phyloP scores from a whole-genome alignment of 2,329 filamentous ascomycete species.

The Pezicula rhizophila region DNA sequence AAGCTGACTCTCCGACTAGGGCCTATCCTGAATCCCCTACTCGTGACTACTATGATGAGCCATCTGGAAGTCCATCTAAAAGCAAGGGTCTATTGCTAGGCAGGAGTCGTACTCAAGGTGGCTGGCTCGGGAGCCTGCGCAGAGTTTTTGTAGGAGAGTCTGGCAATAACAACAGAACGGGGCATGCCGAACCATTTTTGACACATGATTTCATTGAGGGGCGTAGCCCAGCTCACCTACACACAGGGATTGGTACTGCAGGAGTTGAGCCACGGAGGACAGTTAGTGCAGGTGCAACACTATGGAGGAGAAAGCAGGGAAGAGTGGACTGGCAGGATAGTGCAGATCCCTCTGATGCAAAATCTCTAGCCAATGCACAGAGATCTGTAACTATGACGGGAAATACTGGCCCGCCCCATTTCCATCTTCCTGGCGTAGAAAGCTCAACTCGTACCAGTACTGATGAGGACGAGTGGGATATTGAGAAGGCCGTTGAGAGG shows the following conservation, averaged over 20 bases:
- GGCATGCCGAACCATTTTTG: neutral
- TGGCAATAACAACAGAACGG: neutral
- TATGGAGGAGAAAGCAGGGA: slow-evolving; percentile 44
- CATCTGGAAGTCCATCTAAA: slow-evolving; percentile 49
- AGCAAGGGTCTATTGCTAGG: slow-evolving; percentile 31
- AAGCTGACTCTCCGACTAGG: slow-evolving; percentile 15
- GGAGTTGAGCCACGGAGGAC: slow-evolving; percentile 33
- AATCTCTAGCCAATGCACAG: slow-evolving; percentile 11
- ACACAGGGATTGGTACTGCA: slow-evolving; percentile 4
- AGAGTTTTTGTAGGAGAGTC: slow-evolving; percentile 18
- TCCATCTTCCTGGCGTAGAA: neutral
- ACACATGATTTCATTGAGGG: slow-evolving; percentile 6
- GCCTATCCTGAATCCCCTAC: slow-evolving; percentile 21
- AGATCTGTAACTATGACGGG: slow-evolving; percentile 11
- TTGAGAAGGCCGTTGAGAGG: slow-evolving; percentile 66
- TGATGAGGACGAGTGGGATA: slow-evolving; percentile 59
- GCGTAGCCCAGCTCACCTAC: slow-evolving; percentile 20
- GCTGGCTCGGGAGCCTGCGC: slow-evolving; percentile 63
- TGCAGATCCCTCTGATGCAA: slow-evolving; percentile 5
- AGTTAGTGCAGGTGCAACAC: slow-evolving; percentile 39
- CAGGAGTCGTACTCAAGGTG: slow-evolving; percentile 12
- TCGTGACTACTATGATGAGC: neutral
- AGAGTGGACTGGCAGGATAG: slow-evolving; percentile 44
- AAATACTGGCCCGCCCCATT: neutral
- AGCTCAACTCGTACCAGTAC: slow-evolving; percentile 18